Evolutionary conservation across 2,329 filamentous ascomycete species (phyloP).

Genomic region (Colletotrichum higginsianum): DNA sequence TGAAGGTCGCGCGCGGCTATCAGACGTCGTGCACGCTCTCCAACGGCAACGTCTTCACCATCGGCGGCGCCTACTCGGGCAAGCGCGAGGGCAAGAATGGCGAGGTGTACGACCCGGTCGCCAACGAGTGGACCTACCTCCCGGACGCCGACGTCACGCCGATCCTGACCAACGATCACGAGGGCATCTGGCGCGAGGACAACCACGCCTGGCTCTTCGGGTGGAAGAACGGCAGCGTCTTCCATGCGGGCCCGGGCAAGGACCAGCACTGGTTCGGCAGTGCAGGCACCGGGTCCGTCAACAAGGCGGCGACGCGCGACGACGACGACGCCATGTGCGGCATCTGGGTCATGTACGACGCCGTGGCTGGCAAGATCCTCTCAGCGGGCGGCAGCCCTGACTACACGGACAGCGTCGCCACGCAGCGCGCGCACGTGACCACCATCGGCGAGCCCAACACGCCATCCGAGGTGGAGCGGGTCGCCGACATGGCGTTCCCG

Average conservation of each 20-base stretch:
- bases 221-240: constrained; percentile 64
- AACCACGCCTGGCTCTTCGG: constrained; percentile 54
- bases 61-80: constrained; percentile 70
- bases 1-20: constrained; percentile 66
- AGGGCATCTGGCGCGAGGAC: constrained; percentile 64
- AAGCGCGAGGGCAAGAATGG: constrained; percentile 66
- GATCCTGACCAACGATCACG: constrained; percentile 65
- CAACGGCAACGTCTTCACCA: constrained; percentile 69
- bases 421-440: constrained; percentile 63
- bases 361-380: constrained; percentile 70
- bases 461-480: constrained; percentile 46
- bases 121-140: constrained; percentile 63
- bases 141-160: constrained; percentile 59
- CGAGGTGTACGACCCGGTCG: constrained; percentile 65
- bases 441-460: constrained; percentile 56
- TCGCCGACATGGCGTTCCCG: constrained; percentile 53
- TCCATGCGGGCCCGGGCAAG: constrained; percentile 69
- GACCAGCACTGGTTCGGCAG: constrained; percentile 72
- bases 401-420: constrained; percentile 61
- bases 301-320: constrained; percentile 59
- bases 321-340: constrained; percentile 68
- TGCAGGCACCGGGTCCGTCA: constrained; percentile 56
- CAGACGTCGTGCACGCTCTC: constrained; percentile 66
- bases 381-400: constrained; percentile 64
- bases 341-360: constrained; percentile 71